These are phyloP conservation scores for Omphalotus guepiniiformis DNA, from an alignment of 768 basidiomycete genomes.

Conservation along the genomic window DNA sequence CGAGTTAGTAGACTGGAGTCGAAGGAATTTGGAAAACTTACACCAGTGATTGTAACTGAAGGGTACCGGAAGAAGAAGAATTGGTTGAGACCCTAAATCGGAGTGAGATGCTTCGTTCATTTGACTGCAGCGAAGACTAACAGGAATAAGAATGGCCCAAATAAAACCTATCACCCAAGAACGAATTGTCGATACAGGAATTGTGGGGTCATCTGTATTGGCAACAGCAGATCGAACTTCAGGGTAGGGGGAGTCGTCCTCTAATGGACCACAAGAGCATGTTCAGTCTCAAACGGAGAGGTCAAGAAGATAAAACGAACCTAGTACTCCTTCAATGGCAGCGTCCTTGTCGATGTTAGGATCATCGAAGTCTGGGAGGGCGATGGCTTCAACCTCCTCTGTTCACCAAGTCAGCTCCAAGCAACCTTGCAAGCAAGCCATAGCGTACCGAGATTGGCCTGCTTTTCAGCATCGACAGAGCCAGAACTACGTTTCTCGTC, in stretches of 20 bases:
- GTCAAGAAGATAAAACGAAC: slow-evolving; percentile 6
- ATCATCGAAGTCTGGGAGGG: slow-evolving; percentile 24
- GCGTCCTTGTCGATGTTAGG: slow-evolving; percentile 26
- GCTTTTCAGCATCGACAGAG: slow-evolving; percentile 9
- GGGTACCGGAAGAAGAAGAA: slow-evolving; percentile 52
- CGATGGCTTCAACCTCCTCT: slow-evolving; percentile 12
- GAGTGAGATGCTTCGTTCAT: not conserved
- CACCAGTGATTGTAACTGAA: slow-evolving; percentile 9
- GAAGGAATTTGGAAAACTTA: not conserved
- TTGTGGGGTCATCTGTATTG: slow-evolving; percentile 48
- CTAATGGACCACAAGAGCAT: slow-evolving; percentile 12
- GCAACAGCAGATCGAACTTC: slow-evolving; percentile 54
- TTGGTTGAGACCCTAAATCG: slow-evolving; percentile 39
- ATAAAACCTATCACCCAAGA: slow-evolving; percentile 53
- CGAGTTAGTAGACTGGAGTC: not conserved
- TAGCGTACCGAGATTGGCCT: not conserved
- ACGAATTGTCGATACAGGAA: slow-evolving; percentile 45
- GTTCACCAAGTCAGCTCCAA: not conserved
- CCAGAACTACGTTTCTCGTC: slow-evolving; percentile 5
- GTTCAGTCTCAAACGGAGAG: too few relatives aligned
- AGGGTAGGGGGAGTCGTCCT: slow-evolving; percentile 53
- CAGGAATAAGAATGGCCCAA: slow-evolving; percentile 42
- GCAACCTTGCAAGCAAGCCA: not conserved
- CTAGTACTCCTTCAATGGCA: slow-evolving; percentile 18
- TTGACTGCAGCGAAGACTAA: slow-evolving; percentile 1